A percentile compares a stretch with the other conserved stretches of the same genome.
phyloP scores from a whole-genome alignment of 1,139 yeast species.

The Pichia sp. region DNA sequence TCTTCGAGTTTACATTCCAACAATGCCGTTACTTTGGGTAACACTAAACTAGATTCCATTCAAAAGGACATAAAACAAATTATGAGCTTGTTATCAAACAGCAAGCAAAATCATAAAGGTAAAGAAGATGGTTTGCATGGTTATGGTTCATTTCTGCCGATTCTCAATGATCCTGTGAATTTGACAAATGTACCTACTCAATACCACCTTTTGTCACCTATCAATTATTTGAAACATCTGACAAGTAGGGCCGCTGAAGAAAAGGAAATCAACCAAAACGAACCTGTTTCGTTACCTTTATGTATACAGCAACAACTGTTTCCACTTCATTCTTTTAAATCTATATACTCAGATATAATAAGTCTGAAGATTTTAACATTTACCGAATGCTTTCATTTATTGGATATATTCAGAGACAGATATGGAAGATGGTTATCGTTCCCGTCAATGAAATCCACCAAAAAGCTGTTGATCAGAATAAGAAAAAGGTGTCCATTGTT shows the following conservation, averaged over 20 bases:
- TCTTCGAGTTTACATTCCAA: too few relatives aligned
- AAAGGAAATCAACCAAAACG: neutral
- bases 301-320: slow-evolving; percentile 5
- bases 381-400: slow-evolving; percentile 40
- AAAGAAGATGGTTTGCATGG: neutral
- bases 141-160: neutral
- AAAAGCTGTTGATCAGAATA: slow-evolving; percentile 42
- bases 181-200: slow-evolving; percentile 7
- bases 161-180: slow-evolving; percentile 3
- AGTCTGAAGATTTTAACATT: slow-evolving; percentile 41
- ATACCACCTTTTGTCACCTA: slow-evolving; percentile 4
- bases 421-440: slow-evolving; percentile 77
- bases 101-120: neutral
- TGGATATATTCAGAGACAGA: slow-evolving; percentile 54
- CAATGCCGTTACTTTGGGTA: too few relatives aligned
- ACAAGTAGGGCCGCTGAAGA: neutral
- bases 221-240: neutral
- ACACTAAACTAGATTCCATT: neutral
- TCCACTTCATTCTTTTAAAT: slow-evolving; percentile 6
- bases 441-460: slow-evolving; percentile 46
- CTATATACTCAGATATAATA: slow-evolving; percentile 33
- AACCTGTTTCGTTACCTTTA: slow-evolving; percentile 1
- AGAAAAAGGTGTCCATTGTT: slow-evolving; percentile 51
- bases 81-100: neutral
- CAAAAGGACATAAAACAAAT: neutral